Percentiles rank a stretch among this genome's conserved stretches.
Conservation (phyloP, 257 asterid species). For the Mitragyna speciosa region DNA sequence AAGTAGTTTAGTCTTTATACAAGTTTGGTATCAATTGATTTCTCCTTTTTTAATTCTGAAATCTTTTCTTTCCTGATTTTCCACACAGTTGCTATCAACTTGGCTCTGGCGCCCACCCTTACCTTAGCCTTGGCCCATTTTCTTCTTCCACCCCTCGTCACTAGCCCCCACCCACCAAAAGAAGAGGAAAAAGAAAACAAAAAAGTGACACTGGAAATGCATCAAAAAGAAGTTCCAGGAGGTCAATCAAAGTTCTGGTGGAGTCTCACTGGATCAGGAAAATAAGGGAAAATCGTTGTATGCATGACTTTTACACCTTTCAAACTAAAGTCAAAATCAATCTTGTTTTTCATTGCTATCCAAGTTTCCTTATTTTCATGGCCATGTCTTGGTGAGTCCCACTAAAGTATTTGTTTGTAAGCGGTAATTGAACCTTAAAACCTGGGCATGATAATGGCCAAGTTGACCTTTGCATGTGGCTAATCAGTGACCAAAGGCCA, state of each 20-base stretch:
- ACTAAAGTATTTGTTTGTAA: background rate
- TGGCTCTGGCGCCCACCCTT: too few relatives aligned
- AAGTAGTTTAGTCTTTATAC: background rate
- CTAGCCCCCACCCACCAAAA: background rate
- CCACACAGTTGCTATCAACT: background rate
- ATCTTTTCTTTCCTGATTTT: background rate
- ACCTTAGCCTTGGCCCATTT: too few relatives aligned
- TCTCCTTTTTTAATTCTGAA: background rate
- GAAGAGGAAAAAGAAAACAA: background rate
- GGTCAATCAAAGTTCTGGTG: background rate
- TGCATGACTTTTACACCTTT: background rate
- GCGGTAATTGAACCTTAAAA: conserved; percentile 8
- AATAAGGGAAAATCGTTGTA: background rate
- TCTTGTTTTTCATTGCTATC: background rate
- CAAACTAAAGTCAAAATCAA: background rate
- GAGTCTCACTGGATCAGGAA: background rate
- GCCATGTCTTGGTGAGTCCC: conserved; percentile 2
- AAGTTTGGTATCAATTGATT: background rate
- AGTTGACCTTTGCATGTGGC: background rate
- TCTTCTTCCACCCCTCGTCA: background rate
- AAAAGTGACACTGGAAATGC: background rate
- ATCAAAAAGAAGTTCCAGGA: background rate
- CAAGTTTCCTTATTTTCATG: conserved; percentile 13
- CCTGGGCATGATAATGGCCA: conserved; percentile 5
- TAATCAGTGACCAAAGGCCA: background rate